Evolutionary conservation across 2,329 filamentous ascomycete genomes (phyloP).

Genomic region (Fusarium pseudocircinatum): DNA sequence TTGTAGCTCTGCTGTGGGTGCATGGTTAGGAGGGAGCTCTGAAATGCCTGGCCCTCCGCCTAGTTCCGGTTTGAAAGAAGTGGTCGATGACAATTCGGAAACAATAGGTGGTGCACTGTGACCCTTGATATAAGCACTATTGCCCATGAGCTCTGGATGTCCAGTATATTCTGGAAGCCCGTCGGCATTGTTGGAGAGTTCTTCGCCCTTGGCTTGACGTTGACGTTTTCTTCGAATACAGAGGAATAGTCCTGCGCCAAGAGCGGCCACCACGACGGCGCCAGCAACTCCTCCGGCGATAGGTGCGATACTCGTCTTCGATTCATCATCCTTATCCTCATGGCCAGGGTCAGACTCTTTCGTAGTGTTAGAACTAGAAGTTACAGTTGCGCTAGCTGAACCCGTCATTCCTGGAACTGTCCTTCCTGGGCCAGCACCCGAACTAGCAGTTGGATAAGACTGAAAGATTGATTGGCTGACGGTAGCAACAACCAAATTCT

Average conservation of each 20-base stretch:
- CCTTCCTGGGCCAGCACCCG: constrained; percentile 13
- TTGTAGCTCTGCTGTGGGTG: constrained; percentile 43
- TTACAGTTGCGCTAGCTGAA: constrained; percentile 22
- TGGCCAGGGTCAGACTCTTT: not conserved
- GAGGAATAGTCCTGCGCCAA: constrained; percentile 47
- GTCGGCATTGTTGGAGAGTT: constrained; percentile 26
- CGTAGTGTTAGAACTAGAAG: not conserved
- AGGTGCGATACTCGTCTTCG: constrained; percentile 41
- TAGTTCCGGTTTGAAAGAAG: constrained; percentile 36
- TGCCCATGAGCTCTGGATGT: constrained; percentile 48
- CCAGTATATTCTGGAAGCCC: constrained; percentile 40
- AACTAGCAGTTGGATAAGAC: constrained; percentile 27
- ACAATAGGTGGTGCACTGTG: constrained; percentile 13
- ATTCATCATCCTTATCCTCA: constrained; percentile 6
- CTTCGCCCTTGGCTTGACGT: constrained; percentile 34
- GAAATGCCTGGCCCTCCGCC: constrained; percentile 34
- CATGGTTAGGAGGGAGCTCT: constrained; percentile 39
- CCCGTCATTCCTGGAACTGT: constrained; percentile 18
- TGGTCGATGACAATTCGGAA: constrained; percentile 37
- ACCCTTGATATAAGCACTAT: constrained; percentile 15
- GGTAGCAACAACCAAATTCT: constrained; percentile 52
- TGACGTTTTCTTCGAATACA: constrained; percentile 50
- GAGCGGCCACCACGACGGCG: constrained; percentile 38
- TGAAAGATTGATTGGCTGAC: constrained; percentile 51
- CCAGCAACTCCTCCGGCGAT: constrained; percentile 49